Base-by-base conservation (phyloP, 169 alveolate genomes). In the Toxoplasma gondii region DNA sequence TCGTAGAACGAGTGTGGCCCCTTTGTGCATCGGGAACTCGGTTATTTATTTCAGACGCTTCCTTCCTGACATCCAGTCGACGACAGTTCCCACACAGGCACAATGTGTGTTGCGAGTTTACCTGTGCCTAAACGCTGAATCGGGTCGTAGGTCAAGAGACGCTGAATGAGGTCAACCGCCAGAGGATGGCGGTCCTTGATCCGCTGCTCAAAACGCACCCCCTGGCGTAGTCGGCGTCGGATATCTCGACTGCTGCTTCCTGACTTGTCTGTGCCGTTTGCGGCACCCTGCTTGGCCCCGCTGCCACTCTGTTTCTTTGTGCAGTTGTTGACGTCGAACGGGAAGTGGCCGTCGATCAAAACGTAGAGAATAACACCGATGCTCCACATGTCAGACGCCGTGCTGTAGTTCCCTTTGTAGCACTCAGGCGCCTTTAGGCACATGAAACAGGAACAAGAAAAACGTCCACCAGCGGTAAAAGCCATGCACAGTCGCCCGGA, bases 281-380 rank as follows among this genome's bases (percentile, higher is more conserved):
- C 44, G 88, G 41, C 64, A 10, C 88, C 88, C 45, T 36, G 88
- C 67, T 36, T 24, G 16, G 70, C 10, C 9, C 80, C 80, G 27
- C 53, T 49, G 39, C 44, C 70, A 49, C 29, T n/a, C 49, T n/a
- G 44, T 10, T 34, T 24, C 64, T 31, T 44, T 5, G 93, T 45
- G 74, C 91, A 45, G 81, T 64, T n/a, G 81, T 43, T 84, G 38
- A 94, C 90, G 88, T 94, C 95, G 78, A 91, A 94, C 39, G 96
- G 96, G 91, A 94, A 94, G 43, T 94, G 93, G 34, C 96, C 96
- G 70, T 94, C 96, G 43, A 94, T 19, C 53, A 94, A 41, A 39
- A 91, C 95, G 49, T 88, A 94, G 49, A 94, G 91, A 36, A 94
- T 78, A 54, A 94, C 95, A 0, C 96, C 96, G 38, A 80, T 43